These are phyloP conservation scores for Phoma herbarum DNA, from an alignment of 2,329 filamentous ascomycete genomes.

Conservation along the genomic window DNA sequence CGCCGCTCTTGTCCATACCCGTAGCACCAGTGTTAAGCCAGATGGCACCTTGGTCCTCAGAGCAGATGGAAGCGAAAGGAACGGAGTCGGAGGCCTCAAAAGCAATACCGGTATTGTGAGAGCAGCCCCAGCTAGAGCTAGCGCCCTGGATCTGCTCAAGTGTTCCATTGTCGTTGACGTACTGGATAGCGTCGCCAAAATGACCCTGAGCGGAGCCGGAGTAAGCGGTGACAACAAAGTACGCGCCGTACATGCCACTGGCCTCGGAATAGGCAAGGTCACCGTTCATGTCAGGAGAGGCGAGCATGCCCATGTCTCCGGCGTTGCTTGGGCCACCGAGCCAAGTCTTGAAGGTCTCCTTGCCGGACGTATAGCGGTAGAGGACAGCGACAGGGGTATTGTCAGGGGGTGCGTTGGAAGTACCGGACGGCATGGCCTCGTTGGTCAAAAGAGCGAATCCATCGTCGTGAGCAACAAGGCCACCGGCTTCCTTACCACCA, in stretches of 20 bases:
- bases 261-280: constrained; percentile 68
- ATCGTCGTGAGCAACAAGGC: constrained; percentile 69
- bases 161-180: constrained; percentile 59
- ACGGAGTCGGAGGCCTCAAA: constrained; percentile 67
- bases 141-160: constrained; percentile 63
- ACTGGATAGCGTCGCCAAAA: constrained; percentile 66
- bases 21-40: constrained; percentile 70
- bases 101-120: constrained; percentile 71
- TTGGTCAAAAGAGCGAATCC: constrained; percentile 71
- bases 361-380: constrained; percentile 66
- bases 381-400: constrained; percentile 64
- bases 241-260: constrained; percentile 66
- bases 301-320: constrained; percentile 56
- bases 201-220: constrained; percentile 63
- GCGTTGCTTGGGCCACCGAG: constrained; percentile 66
- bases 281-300: constrained; percentile 68
- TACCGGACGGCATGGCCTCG: constrained; percentile 62
- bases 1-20: constrained; percentile 67
- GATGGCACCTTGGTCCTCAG: constrained; percentile 70
- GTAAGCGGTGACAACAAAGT: constrained; percentile 69
- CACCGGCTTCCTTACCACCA: constrained; percentile 66
- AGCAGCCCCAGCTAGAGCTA: constrained; percentile 67
- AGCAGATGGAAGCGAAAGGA: constrained; percentile 67
- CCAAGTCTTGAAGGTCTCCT: constrained; percentile 66
- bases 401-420: constrained; percentile 58